Evolutionary conservation across 2,329 filamentous ascomycete genomes (phyloP).

Genomic region (Colletotrichum somersetense): DNA sequence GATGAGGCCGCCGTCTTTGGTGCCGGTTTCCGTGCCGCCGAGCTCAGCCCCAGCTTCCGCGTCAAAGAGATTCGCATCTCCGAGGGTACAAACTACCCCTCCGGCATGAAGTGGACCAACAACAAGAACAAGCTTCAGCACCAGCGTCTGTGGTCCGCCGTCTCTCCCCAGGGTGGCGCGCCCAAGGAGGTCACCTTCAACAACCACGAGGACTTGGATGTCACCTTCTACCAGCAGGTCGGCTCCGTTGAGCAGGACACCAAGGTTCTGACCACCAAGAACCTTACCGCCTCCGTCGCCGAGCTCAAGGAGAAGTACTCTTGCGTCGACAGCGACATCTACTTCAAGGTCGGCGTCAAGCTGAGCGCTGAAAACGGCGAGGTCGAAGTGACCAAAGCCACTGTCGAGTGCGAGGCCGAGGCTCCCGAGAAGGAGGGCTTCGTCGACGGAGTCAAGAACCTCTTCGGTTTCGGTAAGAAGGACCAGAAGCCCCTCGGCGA

Average conservation of each 20-base stretch:
- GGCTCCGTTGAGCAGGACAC: slow-evolving; percentile 70
- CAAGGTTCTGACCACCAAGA: slow-evolving; percentile 79
- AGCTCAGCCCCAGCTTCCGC: slow-evolving; percentile 93
- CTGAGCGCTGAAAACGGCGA: slow-evolving; percentile 81
- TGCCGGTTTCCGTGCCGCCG: slow-evolving; percentile 92
- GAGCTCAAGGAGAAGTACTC: slow-evolving; percentile 83
- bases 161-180: slow-evolving; percentile 79
- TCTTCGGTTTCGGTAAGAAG: slow-evolving; percentile 95
- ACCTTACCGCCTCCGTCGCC: slow-evolving; percentile 86
- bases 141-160: slow-evolving; percentile 86
- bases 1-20: slow-evolving; percentile 97
- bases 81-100: slow-evolving; percentile 81
- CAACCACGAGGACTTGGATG: slow-evolving; percentile 83
- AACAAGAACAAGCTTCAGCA: slow-evolving; percentile 78
- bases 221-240: slow-evolving; percentile 83
- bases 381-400: slow-evolving; percentile 81
- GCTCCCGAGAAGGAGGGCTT: slow-evolving; percentile 80
- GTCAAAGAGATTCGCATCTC: slow-evolving; percentile 93
- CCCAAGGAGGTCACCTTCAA: slow-evolving; percentile 88
- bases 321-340: slow-evolving; percentile 81
- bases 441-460: slow-evolving; percentile 94
- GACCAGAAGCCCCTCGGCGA: slow-evolving; percentile 79
- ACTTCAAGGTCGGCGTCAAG: slow-evolving; percentile 82
- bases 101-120: slow-evolving; percentile 80
- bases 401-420: slow-evolving; percentile 87